These are phyloP conservation scores for Penicillium odoratum DNA, from an alignment of 495 filamentous ascomycete species.

Conservation along the genomic window DNA sequence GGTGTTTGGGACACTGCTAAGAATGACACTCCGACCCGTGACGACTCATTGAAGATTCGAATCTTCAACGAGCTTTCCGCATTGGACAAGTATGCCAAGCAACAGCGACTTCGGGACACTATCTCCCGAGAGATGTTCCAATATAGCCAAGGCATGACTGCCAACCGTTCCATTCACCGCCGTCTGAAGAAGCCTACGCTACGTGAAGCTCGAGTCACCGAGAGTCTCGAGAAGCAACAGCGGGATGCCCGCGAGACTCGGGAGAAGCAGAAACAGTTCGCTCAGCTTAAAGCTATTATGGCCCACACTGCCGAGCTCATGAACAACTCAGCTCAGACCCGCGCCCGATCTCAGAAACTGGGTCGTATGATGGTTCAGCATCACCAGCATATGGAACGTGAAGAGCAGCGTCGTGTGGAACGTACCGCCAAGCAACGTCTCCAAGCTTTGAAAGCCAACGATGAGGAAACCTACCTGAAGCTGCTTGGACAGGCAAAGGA, in stretches of 20 bases:
- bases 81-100: slow-evolving; percentile 78
- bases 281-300: slow-evolving; percentile 76
- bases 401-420: slow-evolving; percentile 97
- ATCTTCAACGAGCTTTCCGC: slow-evolving; percentile 92
- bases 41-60: slow-evolving; percentile 83
- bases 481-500: slow-evolving; percentile 97
- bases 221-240: slow-evolving; percentile 98
- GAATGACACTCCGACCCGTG: slow-evolving; percentile 65
- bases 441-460: slow-evolving; percentile 95
- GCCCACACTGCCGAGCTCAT: slow-evolving; percentile 67
- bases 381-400: slow-evolving; percentile 95
- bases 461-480: slow-evolving; percentile 97
- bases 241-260: slow-evolving; percentile 89
- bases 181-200: slow-evolving; percentile 95
- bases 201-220: slow-evolving; percentile 94
- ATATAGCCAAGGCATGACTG: slow-evolving; percentile 95
- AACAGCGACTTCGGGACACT: slow-evolving; percentile 78
- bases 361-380: slow-evolving; percentile 83
- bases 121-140: slow-evolving; percentile 84
- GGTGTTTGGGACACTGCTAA: slow-evolving; percentile 78
- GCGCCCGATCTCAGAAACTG: slow-evolving; percentile 73
- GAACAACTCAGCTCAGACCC: slow-evolving; percentile 53
- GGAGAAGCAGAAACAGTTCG: slow-evolving; percentile 93
- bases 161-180: slow-evolving; percentile 83
- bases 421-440: slow-evolving; percentile 99